These are phyloP conservation scores for Bonnemaisonia californica DNA, from an alignment of 31 red algal species.

Conservation along the genomic window DNA sequence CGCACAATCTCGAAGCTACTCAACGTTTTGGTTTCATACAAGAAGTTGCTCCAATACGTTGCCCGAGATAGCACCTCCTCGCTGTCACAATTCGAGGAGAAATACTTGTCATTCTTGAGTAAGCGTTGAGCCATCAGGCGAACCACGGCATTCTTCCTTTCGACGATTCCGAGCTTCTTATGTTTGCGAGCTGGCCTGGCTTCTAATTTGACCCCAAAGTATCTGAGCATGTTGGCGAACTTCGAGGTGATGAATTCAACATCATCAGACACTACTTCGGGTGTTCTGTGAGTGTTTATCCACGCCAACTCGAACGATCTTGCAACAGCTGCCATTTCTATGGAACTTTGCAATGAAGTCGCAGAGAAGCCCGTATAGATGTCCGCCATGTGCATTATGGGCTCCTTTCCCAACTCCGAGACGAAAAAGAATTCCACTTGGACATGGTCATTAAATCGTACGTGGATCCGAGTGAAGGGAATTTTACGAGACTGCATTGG, in stretches of 20 bases:
- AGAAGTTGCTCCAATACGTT: constrained; percentile 28
- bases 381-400: constrained; percentile 44
- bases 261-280: constrained; percentile 11
- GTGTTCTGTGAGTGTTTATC: constrained; percentile 29
- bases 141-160: constrained; percentile 30
- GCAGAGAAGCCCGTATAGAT: constrained; percentile 26
- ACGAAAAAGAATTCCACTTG: constrained; percentile 46
- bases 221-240: neutral
- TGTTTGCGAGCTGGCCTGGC: constrained; percentile 31
- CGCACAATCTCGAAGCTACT: constrained; percentile 44
- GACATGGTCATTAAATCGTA: constrained; percentile 24
- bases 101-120: neutral
- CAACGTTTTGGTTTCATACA: constrained; percentile 25
- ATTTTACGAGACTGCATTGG: constrained; percentile 20
- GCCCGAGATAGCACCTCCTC: constrained; percentile 31
- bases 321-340: neutral
- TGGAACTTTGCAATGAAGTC: neutral
- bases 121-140: too few species aligned
- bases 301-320: constrained; percentile 12
- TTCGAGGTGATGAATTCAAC: constrained; percentile 30
- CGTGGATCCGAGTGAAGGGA: constrained; percentile 23
- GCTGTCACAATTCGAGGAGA: neutral
- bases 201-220: constrained; percentile 14
- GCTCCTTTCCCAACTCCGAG: constrained; percentile 25
- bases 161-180: constrained; percentile 33